Evolutionary conservation across 305 asterid genomes (phyloP).

Genomic region (Withania somnifera): DNA sequence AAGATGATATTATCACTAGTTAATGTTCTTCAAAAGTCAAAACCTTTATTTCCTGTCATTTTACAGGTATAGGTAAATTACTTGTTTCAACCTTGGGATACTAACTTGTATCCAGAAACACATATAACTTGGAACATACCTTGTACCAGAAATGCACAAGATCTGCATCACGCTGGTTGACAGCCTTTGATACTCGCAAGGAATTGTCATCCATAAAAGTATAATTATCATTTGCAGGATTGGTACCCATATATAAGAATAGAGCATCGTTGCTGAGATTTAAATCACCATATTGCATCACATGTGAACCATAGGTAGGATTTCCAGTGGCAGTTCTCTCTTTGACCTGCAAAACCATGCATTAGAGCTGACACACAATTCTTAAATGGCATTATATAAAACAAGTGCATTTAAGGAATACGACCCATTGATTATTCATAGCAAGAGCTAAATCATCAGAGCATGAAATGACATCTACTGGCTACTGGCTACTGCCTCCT

Average conservation of each 20-base stretch:
- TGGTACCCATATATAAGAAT: conserved; percentile 63
- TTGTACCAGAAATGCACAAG: conserved; percentile 89
- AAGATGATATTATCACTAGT: background rate
- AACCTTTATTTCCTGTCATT: background rate
- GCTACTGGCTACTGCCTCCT: too few species aligned
- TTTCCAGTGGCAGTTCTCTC: conserved; percentile 53
- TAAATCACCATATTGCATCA: conserved; percentile 89
- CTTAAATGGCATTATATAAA: background rate
- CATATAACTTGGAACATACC: conserved; percentile 28
- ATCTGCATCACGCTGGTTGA: conserved; percentile 97
- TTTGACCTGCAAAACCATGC: conserved; percentile 43
- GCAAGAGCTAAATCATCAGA: background rate
- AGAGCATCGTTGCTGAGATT: conserved; percentile 37
- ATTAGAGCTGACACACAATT: background rate
- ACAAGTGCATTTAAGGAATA: background rate
- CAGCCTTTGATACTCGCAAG: conserved; percentile 35
- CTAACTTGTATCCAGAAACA: background rate
- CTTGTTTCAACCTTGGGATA: background rate
- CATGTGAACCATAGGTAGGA: conserved; percentile 71
- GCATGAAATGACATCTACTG: background rate
- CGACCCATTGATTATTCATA: background rate
- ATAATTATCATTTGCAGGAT: conserved; percentile 73
- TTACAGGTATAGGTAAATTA: background rate
- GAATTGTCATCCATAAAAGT: conserved; percentile 48
- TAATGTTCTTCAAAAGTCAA: background rate